Conservation (phyloP, 1,284 basidiomycete species). For the Cryptococcus deneoformans region DNA sequence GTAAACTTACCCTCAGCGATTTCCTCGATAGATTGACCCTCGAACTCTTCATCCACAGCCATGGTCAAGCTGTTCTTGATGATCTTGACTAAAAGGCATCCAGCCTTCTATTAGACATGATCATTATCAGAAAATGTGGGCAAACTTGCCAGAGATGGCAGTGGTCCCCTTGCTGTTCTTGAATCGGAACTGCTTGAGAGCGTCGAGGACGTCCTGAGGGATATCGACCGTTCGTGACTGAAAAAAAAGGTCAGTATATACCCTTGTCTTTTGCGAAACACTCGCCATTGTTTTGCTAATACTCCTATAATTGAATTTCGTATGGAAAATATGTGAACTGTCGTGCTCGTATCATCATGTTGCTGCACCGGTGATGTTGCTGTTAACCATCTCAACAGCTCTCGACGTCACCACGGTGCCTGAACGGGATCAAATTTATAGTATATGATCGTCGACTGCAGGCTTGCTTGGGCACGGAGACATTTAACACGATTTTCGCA, state of each 20-base stretch:
- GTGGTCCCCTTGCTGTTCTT: constrained; percentile 64
- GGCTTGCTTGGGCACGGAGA: too few species aligned
- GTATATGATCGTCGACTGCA: neutral
- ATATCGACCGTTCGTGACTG: constrained; percentile 67
- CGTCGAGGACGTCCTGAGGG: constrained; percentile 67
- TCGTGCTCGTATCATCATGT: constrained; percentile 3
- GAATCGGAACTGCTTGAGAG: constrained; percentile 80
- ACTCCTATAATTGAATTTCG: too few species aligned
- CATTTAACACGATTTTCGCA: too few species aligned
- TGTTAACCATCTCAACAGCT: neutral
- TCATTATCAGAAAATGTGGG: neutral
- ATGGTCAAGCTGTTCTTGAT: constrained; percentile 73
- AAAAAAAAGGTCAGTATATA: too few species aligned
- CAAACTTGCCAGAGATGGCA: constrained; percentile 59
- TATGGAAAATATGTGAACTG: too few species aligned
- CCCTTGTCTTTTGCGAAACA: too few species aligned
- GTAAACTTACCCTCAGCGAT: constrained; percentile 67
- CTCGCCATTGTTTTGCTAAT: too few species aligned
- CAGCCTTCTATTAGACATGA: neutral
- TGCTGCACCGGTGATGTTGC: neutral
- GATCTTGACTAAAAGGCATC: constrained; percentile 63
- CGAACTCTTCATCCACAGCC: constrained; percentile 76
- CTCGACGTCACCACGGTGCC: neutral
- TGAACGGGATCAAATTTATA: neutral
- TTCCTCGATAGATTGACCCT: constrained; percentile 71